Base-by-base conservation (phyloP, 768 basidiomycete species). In the Lactarius sp. region DNA sequence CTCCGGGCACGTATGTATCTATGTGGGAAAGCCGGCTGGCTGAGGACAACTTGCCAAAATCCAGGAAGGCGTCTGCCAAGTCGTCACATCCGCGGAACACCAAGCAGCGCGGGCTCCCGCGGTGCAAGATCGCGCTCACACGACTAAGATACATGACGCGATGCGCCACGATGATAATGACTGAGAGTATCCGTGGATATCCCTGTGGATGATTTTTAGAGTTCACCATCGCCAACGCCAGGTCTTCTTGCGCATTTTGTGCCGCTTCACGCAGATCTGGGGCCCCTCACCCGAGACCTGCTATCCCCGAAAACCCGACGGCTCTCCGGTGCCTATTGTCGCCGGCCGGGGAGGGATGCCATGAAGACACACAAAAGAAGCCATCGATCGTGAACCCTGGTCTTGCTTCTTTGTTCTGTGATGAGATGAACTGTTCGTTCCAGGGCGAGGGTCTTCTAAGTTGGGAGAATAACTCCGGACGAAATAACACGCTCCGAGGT, bases 51-150 rank as follows among this genome's bases (percentile, higher is more conserved):
- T 39, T 31, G 47, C 57, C 49, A 37, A 16, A 58, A 22, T 16
- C 33, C 44, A 57, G 56, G 33, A 57, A 20, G 4, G 42, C 4
- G 31, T n/a, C 55, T 8, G 31, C 42, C 10, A 10, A 20, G 56
- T 46, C 34, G 44, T 37, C 47, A 50, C 50, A 33, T 42, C 59
- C 59, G 51, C 59, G 59, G 59, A 18, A 36, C 27, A 18, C 31
- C 52, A 44, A 31, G 13, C 18, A 20, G 49, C 47, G 16, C 22
- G 34, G 57, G 4, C 47, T 18, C 14, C 47, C 12, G 46, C 57
- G 56, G 44, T 37, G 22, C 16, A 33, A 33, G n/a, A 4, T n/a
- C n/a, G 20, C 9, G n/a, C 3, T 20, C 46, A 13, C 12, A n/a
- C 22, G 34, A 49, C 20, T 22, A n/a, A 49, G n/a, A 58, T n/a